These are phyloP conservation scores for Hysterangium stoloniferum DNA, from an alignment of 768 basidiomycete genomes.

Conservation along the genomic window DNA sequence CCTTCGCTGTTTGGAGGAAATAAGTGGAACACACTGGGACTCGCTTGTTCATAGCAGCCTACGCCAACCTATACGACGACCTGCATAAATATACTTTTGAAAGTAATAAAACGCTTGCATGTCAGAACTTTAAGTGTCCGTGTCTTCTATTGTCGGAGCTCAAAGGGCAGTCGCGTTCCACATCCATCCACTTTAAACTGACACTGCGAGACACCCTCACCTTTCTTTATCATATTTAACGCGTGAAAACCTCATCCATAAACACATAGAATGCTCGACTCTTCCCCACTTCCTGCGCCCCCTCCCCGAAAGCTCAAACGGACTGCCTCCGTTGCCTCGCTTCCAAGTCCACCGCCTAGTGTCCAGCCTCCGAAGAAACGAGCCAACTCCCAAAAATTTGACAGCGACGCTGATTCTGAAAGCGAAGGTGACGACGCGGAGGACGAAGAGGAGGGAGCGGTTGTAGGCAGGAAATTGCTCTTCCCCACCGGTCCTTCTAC, in stretches of 20 bases:
- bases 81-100: too few species aligned
- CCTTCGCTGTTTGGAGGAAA: too few species aligned
- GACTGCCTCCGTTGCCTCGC: slow-evolving; percentile 53
- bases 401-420: slow-evolving; percentile 18
- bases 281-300: slow-evolving; percentile 18
- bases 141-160: slow-evolving; percentile 1
- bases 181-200: neutral
- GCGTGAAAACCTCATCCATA: neutral
- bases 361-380: slow-evolving; percentile 36
- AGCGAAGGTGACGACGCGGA: slow-evolving; percentile 16
- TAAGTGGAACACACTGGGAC: too few species aligned
- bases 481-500: neutral
- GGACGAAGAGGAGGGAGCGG: slow-evolving; percentile 14
- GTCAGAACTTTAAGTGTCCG: too few species aligned
- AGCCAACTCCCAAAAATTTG: slow-evolving; percentile 21
- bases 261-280: slow-evolving; percentile 23
- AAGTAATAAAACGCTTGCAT: too few species aligned
- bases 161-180: neutral
- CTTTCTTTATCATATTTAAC: neutral
- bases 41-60: too few species aligned
- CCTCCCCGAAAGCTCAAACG: slow-evolving; percentile 42
- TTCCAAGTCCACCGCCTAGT: slow-evolving; percentile 62
- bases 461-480: slow-evolving; percentile 11
- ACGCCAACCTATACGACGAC: too few species aligned
- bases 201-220: neutral